Base-by-base conservation (phyloP, 2,329 filamentous ascomycete genomes). In the Paraconiothyrium sp. region DNA sequence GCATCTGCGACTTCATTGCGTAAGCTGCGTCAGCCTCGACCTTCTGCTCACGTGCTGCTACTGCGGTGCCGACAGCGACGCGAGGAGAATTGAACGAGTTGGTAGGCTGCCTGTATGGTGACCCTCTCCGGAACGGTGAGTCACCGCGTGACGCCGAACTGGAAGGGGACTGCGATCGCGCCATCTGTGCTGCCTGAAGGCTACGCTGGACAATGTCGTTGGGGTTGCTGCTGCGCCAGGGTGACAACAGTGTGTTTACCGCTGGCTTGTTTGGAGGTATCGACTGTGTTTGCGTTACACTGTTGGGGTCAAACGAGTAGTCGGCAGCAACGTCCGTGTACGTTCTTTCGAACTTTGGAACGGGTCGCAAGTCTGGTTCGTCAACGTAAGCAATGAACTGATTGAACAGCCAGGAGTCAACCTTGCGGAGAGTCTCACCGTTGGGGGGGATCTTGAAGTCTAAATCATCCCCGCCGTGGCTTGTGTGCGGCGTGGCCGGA, bases 281-380 rank as follows among this genome's bases (percentile, higher is more conserved):
- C 16, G 73, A 60, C 55, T 72, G 68, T 60, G 75, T 61, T 32
- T 70, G 83, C 3, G 87, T 81, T 4, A 87, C 81, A 71, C 89
- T 84, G 62, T 89, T 88, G 69, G 91, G 90, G 69, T 90, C 93
- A 83, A 92, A 97, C 0, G 97, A 85, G 77, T 95, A 92, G 76
- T 97, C 94, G 71, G 88, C 86, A 73, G 92, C 94, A 54, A 92
- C 86, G 73, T 96, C 93, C 20, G 93, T 94, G 81, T 95, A 92
- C 0, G 93, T 95, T 59, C 93, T 86, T 68, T 93, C 90, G 66
- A 97, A 86, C 79, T 94, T 95, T 30, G 93, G 91, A 67, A 87
- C 76, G 16, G 72, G 78, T 64, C 75, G 68, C 60, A 76, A 85
- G 80, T 88, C 85, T 88, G 84, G 71, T 78, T 82, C 78, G 74